Evolutionary conservation across 208 protist genomes (phyloP), one percentile per base, ranked within the genome.

Genomic region (Phytomonas sp.): DNA sequence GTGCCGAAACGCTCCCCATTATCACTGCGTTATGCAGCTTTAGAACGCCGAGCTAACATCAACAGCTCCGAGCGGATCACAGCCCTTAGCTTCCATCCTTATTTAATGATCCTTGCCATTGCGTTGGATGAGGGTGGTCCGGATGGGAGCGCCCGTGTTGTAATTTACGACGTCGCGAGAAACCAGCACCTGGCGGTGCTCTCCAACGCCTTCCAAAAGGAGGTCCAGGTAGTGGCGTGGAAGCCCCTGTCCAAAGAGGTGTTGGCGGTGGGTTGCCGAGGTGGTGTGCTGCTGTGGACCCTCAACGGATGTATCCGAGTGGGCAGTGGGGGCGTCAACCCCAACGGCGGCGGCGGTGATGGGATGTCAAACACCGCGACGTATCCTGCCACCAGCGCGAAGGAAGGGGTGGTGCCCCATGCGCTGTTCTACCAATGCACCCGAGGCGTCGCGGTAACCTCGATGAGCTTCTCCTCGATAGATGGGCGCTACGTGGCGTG

Each of bases 211-310:
- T 93, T 96, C 70, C 88, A 93, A 76, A 67, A 62, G 9, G 69
- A 83, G 11, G 81, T 88, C 26, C 29, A 78, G 30, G 72, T 76
- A 33, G 32, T 96, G 66, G 78, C 81, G 60, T 96, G 91, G 88
- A 92, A 93, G 68, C 83, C 86, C 26, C 70, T 72, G 20, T 72
- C 86, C 30, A 71, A 75, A 36, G 87, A 92, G 68, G 84, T 87
- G 15, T 72, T 95, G 4, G 78, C 81, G 34, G 89, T 95, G 20
- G 89, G 89, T 62, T 93, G 87, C 66, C 62, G 75, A 11, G 87
- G 86, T 31, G 89, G 89, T 7, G 83, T 89, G 61, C 74, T 96
- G 65, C 59, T 92, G 51, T 94, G 87, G 85, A 82, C 72, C 30
- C 65, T 96, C 29, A 72, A 26, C 67, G 64, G 32, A 59, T 66